Percentiles rank a stretch among this genome's conserved stretches.
phyloP scores from a whole-genome alignment of 1,284 basidiomycete genomes.

The Athelia sp. region DNA sequence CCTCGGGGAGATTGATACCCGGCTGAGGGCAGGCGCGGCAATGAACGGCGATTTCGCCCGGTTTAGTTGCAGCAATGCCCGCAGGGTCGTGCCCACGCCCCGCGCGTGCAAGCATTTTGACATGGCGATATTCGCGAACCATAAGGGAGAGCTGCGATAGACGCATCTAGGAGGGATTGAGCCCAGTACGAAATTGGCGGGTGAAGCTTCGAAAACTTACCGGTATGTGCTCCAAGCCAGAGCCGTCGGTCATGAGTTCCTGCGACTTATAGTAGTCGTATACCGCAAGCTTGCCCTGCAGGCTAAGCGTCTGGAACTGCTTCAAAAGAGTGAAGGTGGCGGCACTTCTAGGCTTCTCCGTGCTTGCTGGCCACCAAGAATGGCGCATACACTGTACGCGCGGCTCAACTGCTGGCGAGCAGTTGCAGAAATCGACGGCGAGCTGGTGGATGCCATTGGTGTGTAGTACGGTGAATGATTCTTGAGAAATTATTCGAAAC shows the following conservation, averaged over 20 bases:
- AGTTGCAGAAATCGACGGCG: conserved; percentile 14
- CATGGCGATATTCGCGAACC: not conserved
- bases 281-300: conserved; percentile 7
- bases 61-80: conserved; percentile 6
- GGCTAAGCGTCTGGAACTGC: conserved; percentile 12
- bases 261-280: conserved; percentile 12
- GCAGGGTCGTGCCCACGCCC: conserved; percentile 7
- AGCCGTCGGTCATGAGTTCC: conserved; percentile 8
- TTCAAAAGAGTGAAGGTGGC: conserved; percentile 13
- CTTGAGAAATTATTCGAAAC: too few species aligned
- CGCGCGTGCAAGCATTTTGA: not conserved
- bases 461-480: not conserved
- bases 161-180: too few species aligned
- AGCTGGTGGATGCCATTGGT: conserved; percentile 1
- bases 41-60: conserved; percentile 4
- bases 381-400: conserved; percentile 12
- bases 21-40: conserved; percentile 15
- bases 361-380: conserved; percentile 14
- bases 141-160: not conserved
- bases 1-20: conserved; percentile 7
- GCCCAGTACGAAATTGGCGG: too few species aligned
- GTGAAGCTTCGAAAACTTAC: not conserved
- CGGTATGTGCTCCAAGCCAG: conserved; percentile 1
- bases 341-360: conserved; percentile 11
- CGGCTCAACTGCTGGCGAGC: conserved; percentile 11